A percentile compares a stretch with the other conserved stretches of the same genome.
Conservation (phyloP, 495 filamentous ascomycete genomes). For the Aspergillus funiculosus region DNA sequence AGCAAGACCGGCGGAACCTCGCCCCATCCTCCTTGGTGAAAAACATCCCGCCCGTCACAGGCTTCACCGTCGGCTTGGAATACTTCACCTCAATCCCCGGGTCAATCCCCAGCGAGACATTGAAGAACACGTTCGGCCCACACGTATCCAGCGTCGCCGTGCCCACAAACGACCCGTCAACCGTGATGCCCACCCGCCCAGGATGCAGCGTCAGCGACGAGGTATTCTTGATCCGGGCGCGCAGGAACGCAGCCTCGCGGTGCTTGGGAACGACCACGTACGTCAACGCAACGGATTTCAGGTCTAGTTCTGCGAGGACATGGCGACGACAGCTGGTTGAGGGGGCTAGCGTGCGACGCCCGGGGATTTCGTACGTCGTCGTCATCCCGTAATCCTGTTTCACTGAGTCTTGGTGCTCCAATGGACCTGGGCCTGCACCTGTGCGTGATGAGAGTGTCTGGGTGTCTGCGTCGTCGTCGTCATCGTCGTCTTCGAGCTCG, state of each 20-base stretch:
- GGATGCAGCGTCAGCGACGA: conserved; percentile 54
- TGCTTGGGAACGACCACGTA: conserved; percentile 62
- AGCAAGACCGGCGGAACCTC: conserved; percentile 51
- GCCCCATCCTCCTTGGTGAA: conserved; percentile 54
- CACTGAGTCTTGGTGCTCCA: conserved; percentile 29
- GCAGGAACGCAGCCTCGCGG: conserved; percentile 59
- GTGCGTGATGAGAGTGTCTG: background rate
- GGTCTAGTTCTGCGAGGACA: conserved; percentile 36
- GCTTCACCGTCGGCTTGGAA: conserved; percentile 53
- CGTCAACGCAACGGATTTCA: conserved; percentile 31
- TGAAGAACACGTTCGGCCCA: conserved; percentile 55
- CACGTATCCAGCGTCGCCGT: conserved; percentile 52
- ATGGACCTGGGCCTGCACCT: background rate
- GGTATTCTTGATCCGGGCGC: conserved; percentile 55
- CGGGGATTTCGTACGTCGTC: conserved; percentile 57
- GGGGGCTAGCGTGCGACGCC: conserved; percentile 42
- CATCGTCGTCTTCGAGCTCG: conserved; percentile 3
- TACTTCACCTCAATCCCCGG: conserved; percentile 57
- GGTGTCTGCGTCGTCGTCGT: background rate
- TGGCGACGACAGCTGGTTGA: conserved; percentile 37
- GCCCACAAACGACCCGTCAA: conserved; percentile 65
- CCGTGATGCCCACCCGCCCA: conserved; percentile 57
- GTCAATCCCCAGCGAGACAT: conserved; percentile 59
- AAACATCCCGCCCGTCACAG: conserved; percentile 43
- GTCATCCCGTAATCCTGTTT: conserved; percentile 49